Evolutionary conservation across 1,284 basidiomycete genomes (phyloP).

Genomic region (Tranzscheliella williamsii): DNA sequence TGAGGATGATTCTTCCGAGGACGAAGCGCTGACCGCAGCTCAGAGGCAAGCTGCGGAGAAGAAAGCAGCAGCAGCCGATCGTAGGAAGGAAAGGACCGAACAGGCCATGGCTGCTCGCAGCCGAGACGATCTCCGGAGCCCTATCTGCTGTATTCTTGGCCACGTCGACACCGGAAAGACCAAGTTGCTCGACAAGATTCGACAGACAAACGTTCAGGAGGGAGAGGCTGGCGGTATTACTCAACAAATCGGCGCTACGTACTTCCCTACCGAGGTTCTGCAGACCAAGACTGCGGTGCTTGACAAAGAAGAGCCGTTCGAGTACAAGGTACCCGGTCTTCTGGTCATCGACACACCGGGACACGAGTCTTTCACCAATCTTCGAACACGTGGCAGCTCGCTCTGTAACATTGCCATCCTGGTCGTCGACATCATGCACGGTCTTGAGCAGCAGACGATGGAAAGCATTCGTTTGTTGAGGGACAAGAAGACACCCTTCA

Average conservation of each 20-base stretch:
- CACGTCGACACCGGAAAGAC: constrained; percentile 99
- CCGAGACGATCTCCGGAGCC: constrained; percentile 89
- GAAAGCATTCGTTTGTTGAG: constrained; percentile 91
- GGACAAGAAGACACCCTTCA: constrained; percentile 97
- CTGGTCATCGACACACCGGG: constrained; percentile 98
- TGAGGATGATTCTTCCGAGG: constrained; percentile 55
- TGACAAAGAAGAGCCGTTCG: constrained; percentile 80
- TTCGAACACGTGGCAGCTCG: constrained; percentile 93
- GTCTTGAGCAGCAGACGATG: constrained; percentile 93
- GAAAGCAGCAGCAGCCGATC: constrained; percentile 81
- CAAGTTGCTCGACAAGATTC: constrained; percentile 98
- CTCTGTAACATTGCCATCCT: constrained; percentile 99
- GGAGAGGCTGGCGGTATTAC: constrained; percentile 99
- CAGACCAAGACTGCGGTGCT: constrained; percentile 87
- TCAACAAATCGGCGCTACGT: constrained; percentile 99
- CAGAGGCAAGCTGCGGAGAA: constrained; percentile 71
- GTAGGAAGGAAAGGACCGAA: constrained; percentile 79
- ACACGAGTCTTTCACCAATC: constrained; percentile 98
- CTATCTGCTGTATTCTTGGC: constrained; percentile 98
- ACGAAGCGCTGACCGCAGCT: constrained; percentile 60
- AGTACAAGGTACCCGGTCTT: constrained; percentile 96
- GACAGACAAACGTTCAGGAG: constrained; percentile 99
- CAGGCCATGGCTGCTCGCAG: constrained; percentile 82
- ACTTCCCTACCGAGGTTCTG: constrained; percentile 97
- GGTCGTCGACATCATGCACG: constrained; percentile 99